phyloP scores from a whole-genome alignment of 495 filamentous ascomycete species.

The Hypomontagnella submonticulosa region DNA sequence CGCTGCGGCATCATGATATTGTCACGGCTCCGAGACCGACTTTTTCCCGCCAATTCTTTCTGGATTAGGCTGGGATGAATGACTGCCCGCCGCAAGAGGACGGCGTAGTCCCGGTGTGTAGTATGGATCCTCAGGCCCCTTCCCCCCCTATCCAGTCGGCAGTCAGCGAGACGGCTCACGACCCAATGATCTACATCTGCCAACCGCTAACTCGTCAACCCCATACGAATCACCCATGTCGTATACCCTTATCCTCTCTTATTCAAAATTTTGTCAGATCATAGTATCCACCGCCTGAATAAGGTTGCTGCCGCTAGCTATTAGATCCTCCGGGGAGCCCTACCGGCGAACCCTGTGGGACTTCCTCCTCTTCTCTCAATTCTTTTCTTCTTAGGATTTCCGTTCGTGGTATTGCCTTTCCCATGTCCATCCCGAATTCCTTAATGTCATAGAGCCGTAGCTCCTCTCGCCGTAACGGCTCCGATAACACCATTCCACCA shows the following conservation, averaged over 20 bases:
- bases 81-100: slow-evolving; percentile 3
- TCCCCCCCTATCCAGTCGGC: slow-evolving; percentile 15
- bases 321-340: slow-evolving; percentile 28
- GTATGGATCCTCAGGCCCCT: slow-evolving; percentile 26
- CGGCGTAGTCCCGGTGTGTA: slow-evolving; percentile 21
- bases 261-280: slow-evolving; percentile 23
- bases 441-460: slow-evolving; percentile 1
- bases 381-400: background rate
- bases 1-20: background rate
- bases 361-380: slow-evolving; percentile 3
- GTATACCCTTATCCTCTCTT: background rate
- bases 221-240: background rate
- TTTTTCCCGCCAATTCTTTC: background rate
- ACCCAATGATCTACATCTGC: slow-evolving; percentile 5
- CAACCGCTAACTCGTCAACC: slow-evolving; percentile 4
- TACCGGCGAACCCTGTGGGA: background rate
- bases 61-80: slow-evolving; percentile 9
- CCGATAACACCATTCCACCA: background rate
- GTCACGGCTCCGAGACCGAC: background rate
- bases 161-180: background rate
- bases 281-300: slow-evolving; percentile 12
- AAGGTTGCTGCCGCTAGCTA: slow-evolving; percentile 12
- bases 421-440: too few species aligned
- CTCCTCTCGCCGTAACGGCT: slow-evolving; percentile 3
- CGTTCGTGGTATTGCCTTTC: slow-evolving; percentile 1